Base-by-base conservation (phyloP, 179 eudicot genomes). In the Beta lomatogona region DNA sequence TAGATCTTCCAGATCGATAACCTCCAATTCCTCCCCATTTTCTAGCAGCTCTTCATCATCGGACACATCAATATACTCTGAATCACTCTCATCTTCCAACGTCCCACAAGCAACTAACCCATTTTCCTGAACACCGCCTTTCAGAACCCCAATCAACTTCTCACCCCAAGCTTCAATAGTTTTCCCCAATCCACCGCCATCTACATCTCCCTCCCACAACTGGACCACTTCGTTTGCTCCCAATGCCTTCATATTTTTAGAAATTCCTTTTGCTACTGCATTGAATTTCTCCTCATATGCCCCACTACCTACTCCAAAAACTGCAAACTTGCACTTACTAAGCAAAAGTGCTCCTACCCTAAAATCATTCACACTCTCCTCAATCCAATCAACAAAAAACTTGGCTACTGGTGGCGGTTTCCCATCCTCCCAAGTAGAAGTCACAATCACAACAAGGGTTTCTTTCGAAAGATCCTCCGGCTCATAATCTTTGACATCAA, bases 1-100 rank as follows among this genome's bases (percentile, higher is more conserved):
- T 78, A 95, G 83, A 77, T 95, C 98, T 86, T 95, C 99, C 2
- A 95, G 89, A 90, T 95, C 99, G 81, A 92, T 91, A 82, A 95
- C 86, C 60, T 73, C 91, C 8, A 82, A 70, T 31, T 87, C 97
- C 18, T 4, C 78, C 0, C 68, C 90, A 82, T 83, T 80, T 45
- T 85, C 92, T 59, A 41, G 83, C 36, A 36, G 85, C 22, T 86
- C 91, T 21, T 93, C 98, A 71, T 89, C 89, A 22, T 91, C 93
- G 14, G 90, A 86, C 72, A 53, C 86, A 71, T 85, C 82, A 75
- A 46, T 75, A 58, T 7, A 85, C 83, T 81, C 92, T 48, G 70
- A 48, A 55, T 85, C 90, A 65, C 85, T 76, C 76, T 87, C 86
- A 65, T 65, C 88, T 16, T 86, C 91, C 70, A 68, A 75, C n/a